Evolutionary conservation across 2,329 filamentous ascomycete species (phyloP), one percentile per base, ranked within the genome.

Genomic region (Metarhizium album): DNA sequence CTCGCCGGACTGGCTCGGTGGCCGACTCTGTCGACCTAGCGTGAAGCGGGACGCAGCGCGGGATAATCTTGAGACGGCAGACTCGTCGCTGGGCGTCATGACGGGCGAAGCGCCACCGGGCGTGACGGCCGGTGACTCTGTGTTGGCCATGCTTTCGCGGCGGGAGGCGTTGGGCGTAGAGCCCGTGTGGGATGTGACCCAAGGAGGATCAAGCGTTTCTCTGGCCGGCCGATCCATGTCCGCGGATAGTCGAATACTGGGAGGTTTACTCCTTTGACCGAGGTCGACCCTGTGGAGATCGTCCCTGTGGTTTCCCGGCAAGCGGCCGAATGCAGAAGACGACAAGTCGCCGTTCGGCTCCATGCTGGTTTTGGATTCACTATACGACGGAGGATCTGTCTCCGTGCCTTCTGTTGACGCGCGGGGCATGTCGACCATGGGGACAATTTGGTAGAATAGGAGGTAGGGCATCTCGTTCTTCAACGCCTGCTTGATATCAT

Each of bases 371-470:
- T 72, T 72, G 8, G 73, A 73, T 49, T 79, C 75, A 46, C 74
- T 70, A 57, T 84, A 84, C 1, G 80, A 79, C 1, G 81, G 81
- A 3, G 80, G 81, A 33, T 74, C 73, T 2, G 66, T 66, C 31
- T 73, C 70, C 1, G 69, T 73, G 43, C 68, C 68, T 6, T 75
- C 73, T 0, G 71, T 70, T 4, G 75, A 75, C 13, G 71, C 68
- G 1, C 70, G 62, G 1, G 74, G 71, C 7, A 85, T 78, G 51
- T 90, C 86, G 29, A 88, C 80, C 60, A 94, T 89, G 0, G 91
- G 90, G 29, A 94, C 79, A 40, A 97, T 87, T 65, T 96, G 91
- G 62, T 96, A 98, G 67, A 97, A 97, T 0, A 98, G 74, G 6
- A 97, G 77, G 64, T 97, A 97, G 0, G 93, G 91, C 65, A 89